phyloP scores from a whole-genome alignment of 2,329 filamentous ascomycete species.

The Penicillium sp. region DNA sequence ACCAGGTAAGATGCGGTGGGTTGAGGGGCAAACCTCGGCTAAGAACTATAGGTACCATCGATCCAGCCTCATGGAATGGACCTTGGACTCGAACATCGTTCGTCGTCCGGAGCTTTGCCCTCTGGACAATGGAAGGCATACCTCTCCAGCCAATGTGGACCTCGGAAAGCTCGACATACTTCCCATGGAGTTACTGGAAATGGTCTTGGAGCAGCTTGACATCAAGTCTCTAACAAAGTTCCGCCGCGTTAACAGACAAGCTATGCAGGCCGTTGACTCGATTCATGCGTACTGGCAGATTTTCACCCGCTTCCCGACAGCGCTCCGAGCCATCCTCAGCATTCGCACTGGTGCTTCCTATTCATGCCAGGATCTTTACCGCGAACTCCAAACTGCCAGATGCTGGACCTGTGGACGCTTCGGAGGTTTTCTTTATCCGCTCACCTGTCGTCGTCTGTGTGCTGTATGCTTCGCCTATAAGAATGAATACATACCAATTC shows the following conservation, averaged over 20 bases:
- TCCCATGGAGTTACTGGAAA: slow-evolving; percentile 21
- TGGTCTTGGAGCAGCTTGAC: slow-evolving; percentile 37
- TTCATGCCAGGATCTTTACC: slow-evolving; percentile 40
- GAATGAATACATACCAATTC: slow-evolving; percentile 25
- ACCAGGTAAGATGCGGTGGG: neutral
- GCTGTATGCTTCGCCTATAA: slow-evolving; percentile 42
- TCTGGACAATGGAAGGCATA: neutral
- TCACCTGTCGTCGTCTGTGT: slow-evolving; percentile 38
- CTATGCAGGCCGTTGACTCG: slow-evolving; percentile 43
- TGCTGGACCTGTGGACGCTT: slow-evolving; percentile 46
- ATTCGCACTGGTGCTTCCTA: slow-evolving; percentile 32
- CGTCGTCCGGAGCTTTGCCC: neutral
- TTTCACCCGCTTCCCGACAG: slow-evolving; percentile 34
- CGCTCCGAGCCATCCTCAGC: slow-evolving; percentile 36
- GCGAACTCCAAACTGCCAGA: slow-evolving; percentile 35
- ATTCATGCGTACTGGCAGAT: slow-evolving; percentile 43
- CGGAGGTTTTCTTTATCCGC: slow-evolving; percentile 30
- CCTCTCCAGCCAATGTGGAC: neutral
- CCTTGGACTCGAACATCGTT: neutral
- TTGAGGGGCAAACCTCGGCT: neutral
- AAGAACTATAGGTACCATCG: neutral
- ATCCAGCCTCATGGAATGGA: neutral
- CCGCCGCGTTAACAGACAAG: slow-evolving; percentile 41
- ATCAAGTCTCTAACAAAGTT: slow-evolving; percentile 40
- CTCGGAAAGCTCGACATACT: slow-evolving; percentile 35